phyloP scores from a whole-genome alignment of 164 flowering plant species.

The Sedum album region DNA sequence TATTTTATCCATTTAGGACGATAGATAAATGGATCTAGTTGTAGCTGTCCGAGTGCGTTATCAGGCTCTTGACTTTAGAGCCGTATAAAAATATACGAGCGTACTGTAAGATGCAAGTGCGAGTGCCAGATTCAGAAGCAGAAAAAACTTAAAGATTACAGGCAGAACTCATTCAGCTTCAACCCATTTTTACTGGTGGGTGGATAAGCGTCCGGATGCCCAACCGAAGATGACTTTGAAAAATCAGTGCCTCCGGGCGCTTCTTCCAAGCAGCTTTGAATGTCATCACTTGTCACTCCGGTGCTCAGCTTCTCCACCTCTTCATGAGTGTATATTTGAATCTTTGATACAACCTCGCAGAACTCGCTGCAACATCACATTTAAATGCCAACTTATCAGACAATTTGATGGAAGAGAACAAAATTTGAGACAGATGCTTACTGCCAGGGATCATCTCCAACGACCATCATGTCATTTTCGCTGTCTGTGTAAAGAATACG shows the following conservation, averaged over 20 bases:
- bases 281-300: conserved; percentile 58
- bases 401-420: too few species aligned
- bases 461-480: conserved; percentile 80
- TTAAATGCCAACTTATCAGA: background rate
- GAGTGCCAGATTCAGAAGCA: background rate
- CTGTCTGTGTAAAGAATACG: conserved; percentile 75
- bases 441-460: conserved; percentile 96
- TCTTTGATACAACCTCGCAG: conserved; percentile 67
- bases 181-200: conserved; percentile 27
- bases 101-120: background rate
- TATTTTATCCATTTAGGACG: too few species aligned
- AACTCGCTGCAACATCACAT: conserved; percentile 55
- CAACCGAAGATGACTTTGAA: conserved; percentile 51
- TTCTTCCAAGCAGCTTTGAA: conserved; percentile 80
- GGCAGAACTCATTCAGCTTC: conserved; percentile 1
- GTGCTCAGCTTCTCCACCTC: conserved; percentile 72
- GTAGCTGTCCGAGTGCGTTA: too few species aligned
- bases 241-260: conserved; percentile 45
- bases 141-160: background rate
- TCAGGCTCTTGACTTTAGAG: background rate
- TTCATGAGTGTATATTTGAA: conserved; percentile 63
- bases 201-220: conserved; percentile 38
- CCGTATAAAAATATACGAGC: background rate
- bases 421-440: conserved; percentile 31
- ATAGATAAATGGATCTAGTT: too few species aligned